These are phyloP conservation scores for Lentinula detonsa DNA, from an alignment of 768 basidiomycete genomes.

Conservation along the genomic window DNA sequence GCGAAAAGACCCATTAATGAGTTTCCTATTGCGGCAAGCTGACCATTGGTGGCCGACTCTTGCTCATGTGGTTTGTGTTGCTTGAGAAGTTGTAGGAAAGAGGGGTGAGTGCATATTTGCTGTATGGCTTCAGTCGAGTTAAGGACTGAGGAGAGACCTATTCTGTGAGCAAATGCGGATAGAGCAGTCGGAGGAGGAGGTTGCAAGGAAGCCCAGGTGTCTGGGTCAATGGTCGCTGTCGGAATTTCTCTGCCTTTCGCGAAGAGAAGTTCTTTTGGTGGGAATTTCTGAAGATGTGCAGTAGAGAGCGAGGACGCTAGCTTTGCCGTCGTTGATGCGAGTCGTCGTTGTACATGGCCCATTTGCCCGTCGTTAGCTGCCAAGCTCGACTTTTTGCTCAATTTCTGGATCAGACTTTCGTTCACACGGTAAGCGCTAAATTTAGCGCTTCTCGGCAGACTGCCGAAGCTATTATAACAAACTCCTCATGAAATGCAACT, in stretches of 20 bases:
- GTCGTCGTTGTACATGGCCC: slow-evolving; percentile 5
- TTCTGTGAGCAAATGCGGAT: slow-evolving; percentile 69
- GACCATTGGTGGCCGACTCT: slow-evolving; percentile 61
- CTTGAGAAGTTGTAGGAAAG: slow-evolving; percentile 50
- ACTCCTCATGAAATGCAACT: no score
- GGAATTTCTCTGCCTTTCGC: slow-evolving; percentile 23
- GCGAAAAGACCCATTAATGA: slow-evolving; percentile 87
- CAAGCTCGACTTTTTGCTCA: background rate
- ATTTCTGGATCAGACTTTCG: background rate
- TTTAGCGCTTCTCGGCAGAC: no score
- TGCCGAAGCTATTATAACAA: no score
- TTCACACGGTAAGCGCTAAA: background rate
- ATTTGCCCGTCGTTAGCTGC: slow-evolving; percentile 2
- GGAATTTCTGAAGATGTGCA: slow-evolving; percentile 49
- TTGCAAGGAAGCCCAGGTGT: slow-evolving; percentile 66
- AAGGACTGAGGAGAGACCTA: slow-evolving; percentile 61
- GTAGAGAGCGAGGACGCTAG: slow-evolving; percentile 41
- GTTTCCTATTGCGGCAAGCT: slow-evolving; percentile 76
- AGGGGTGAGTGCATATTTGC: slow-evolving; percentile 78
- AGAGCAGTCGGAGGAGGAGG: slow-evolving; percentile 69
- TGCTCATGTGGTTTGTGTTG: slow-evolving; percentile 52
- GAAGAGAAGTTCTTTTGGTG: slow-evolving; percentile 49
- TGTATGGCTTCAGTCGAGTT: slow-evolving; percentile 48
- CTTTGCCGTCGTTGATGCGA: slow-evolving; percentile 3
- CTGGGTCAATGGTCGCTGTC: slow-evolving; percentile 49